Base-by-base conservation (phyloP, 306 rosid species). In the Pyrus communis region DNA sequence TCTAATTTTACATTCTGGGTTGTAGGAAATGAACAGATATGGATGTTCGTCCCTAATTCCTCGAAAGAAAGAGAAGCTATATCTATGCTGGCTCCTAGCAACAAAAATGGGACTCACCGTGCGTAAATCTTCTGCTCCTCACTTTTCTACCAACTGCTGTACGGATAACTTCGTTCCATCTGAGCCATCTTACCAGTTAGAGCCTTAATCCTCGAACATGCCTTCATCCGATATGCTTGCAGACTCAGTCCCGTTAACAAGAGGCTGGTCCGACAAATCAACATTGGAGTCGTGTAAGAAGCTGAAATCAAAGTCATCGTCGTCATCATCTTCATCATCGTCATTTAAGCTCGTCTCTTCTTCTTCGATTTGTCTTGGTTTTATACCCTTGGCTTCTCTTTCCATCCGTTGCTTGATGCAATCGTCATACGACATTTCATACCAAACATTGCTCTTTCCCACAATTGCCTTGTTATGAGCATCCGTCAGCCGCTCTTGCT, bases 241-340 rank as follows among this genome's bases (percentile, higher is more conserved):
- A 42, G 97, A 85, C 80, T 92, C 90, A 7, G 97, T 95, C 45
- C 99, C 99, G 72, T 95, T 95, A 64, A 95, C 97, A 84, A 75
- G 96, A 75, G 93, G 88, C 73, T 89, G 89, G 74, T 84, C 73
- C 5, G 96, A 74, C 27, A 54, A 30, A 55, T 85, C 85, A 57
- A 23, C 75, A 3, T 33, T 74, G 0, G 84, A 62, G 61, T 64
- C 87, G 1, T 68, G 79, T 28, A 95, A 81, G 77, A 88, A 38
- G 82, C 92, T 90, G 78, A 88, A 90, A 84, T 89, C 96, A 74
- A 88, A 81, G 75, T 92, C 91, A 0, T 89, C 88, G 0, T 91
- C 94, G 0, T 85, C 87, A 0, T 80, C 85, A 0, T 86, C 88
- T 0, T 82, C 88, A 2, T 68, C 91, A 3, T 23, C 86, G 3